phyloP scores from a whole-genome alignment of 805 yeast species.

The Sugiyamaella lignohabitans region DNA sequence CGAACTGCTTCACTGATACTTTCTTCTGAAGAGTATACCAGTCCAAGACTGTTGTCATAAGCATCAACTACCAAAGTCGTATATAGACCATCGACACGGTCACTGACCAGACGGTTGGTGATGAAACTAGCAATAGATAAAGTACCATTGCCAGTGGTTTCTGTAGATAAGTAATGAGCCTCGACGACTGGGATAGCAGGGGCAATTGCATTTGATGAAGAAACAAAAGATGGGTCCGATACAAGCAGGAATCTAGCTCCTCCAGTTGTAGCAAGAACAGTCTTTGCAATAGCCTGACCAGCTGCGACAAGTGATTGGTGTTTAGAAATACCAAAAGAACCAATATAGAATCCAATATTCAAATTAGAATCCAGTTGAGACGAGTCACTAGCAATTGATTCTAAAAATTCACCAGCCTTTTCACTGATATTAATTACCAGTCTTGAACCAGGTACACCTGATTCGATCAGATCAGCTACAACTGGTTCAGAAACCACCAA shows the following conservation, averaged over 20 bases:
- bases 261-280: neutral
- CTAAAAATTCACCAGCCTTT: neutral
- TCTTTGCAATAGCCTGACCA: neutral
- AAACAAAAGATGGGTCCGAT: neutral
- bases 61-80: constrained; percentile 75
- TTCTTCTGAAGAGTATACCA: constrained; percentile 82
- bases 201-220: constrained; percentile 1
- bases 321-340: neutral
- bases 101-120: constrained; percentile 56
- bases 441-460: constrained; percentile 50
- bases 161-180: constrained; percentile 7
- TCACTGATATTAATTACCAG: constrained; percentile 32
- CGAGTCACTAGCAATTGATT: constrained; percentile 1
- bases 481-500: constrained; percentile 36
- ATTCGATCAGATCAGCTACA: constrained; percentile 32
- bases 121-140: constrained; percentile 41
- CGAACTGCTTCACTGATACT: constrained; percentile 77
- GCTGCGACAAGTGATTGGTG: neutral
- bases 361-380: neutral
- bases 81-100: constrained; percentile 78
- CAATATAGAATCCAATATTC: neutral
- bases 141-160: constrained; percentile 11
- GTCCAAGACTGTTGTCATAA: constrained; percentile 70
- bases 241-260: neutral
- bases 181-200: constrained; percentile 17